Evolutionary conservation across 2,329 filamentous ascomycete species (phyloP).

Genomic region (Epichloe brachyelytri): DNA sequence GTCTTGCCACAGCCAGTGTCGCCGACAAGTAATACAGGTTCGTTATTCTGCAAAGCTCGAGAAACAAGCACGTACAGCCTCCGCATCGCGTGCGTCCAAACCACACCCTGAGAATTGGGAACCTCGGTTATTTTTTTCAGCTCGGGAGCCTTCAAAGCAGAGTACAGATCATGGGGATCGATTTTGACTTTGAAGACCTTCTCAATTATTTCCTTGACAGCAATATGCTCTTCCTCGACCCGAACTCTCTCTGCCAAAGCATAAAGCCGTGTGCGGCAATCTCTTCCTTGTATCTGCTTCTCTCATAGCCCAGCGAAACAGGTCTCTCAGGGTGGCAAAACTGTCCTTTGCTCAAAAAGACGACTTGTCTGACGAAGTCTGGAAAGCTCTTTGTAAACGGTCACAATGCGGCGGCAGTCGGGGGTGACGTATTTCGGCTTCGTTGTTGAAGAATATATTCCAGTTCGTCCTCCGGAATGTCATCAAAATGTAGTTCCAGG

Average conservation of each 20-base stretch:
- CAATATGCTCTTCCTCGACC: conserved; percentile 72
- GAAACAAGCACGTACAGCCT: conserved; percentile 83
- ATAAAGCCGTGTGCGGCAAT: conserved; percentile 91
- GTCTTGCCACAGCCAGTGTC: conserved; percentile 98
- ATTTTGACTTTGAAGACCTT: conserved; percentile 79
- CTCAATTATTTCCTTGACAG: conserved; percentile 81
- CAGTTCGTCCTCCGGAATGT: conserved; percentile 90
- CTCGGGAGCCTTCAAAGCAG: conserved; percentile 41
- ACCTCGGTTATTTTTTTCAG: conserved; percentile 34
- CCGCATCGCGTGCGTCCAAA: conserved; percentile 94
- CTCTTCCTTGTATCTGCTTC: conserved; percentile 77
- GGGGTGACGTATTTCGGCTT: conserved; percentile 79
- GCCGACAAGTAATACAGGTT: conserved; percentile 86
- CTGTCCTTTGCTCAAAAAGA: conserved; percentile 91
- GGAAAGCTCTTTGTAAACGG: conserved; percentile 87
- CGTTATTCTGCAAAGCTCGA: conserved; percentile 74
- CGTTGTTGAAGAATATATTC: conserved; percentile 83
- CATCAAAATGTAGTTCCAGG: conserved; percentile 91
- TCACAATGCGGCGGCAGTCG: conserved; percentile 82
- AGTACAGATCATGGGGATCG: conserved; percentile 62
- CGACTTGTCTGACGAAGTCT: conserved; percentile 78
- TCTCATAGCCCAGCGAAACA: conserved; percentile 89
- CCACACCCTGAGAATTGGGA: conserved; percentile 50
- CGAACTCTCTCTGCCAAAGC: conserved; percentile 91
- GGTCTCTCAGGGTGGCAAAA: conserved; percentile 88